Base-by-base conservation (phyloP, 2,329 filamentous ascomycete species). In the Beauveria caledonica region DNA sequence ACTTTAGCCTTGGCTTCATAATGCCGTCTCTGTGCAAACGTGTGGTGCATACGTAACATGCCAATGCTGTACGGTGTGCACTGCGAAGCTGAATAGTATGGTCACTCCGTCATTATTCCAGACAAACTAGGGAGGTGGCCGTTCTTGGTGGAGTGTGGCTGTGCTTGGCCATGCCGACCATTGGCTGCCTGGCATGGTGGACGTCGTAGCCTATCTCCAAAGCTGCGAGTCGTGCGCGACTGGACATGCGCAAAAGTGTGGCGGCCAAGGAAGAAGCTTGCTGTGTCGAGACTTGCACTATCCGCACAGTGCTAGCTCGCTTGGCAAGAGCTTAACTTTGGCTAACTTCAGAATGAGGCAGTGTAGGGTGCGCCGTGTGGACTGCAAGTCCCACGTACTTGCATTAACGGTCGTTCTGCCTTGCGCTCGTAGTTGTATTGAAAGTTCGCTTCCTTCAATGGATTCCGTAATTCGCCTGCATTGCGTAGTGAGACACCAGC, bases 111-210 rank as follows among this genome's bases (percentile, higher is more conserved):
- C 54, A 39, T 56, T 21, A 46, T 48, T 57, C 15, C n/a, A 10
- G 23, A 48, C 54, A 33, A 27, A 57, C 46, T 5, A 57, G 54
- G 54, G 39, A 57, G 44, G 54, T 57, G 44, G 44, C 44, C 44
- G 54, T 48, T 25, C 27, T 13, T 33, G n/a, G 54, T 40, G 54
- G 44, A 27, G 54, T n/a, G 29, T 57, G 42, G 54, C 54, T 48
- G 54, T 21, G 23, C 54, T 56, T 48, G 44, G 44, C 42, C n/a
- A 15, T 25, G 27, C 3, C 17, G 4, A n/a, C 19, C 11, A 54
- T 54, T 57, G 53, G 53, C 53, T 25, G n/a, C n/a, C 39, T 15
- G 9, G 9, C 13, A 21, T 39, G 19, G 13, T 25, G 27, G 29
- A 57, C 23, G 44, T 29, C 19, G 42, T 46, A 44, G 54, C 19